Percentiles rank a stretch among this genome's conserved stretches.
Conservation (phyloP, 1,139 yeast species). For the Candida sp. region DNA sequence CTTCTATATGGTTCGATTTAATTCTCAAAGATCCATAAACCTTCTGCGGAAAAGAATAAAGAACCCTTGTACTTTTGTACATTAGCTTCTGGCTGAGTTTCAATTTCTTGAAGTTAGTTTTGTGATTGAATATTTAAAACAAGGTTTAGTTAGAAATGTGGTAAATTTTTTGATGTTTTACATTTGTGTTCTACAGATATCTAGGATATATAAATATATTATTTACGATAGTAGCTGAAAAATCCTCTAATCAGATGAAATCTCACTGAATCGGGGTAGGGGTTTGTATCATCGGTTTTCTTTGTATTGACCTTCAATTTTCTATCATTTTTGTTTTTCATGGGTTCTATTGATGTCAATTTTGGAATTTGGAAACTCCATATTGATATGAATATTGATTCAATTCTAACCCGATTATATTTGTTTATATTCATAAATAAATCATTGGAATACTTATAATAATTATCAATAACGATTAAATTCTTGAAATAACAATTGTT, state of each 20-base stretch:
- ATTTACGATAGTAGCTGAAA: neutral
- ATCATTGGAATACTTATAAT: neutral
- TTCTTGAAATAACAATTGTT: conserved; percentile 14
- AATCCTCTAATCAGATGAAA: neutral
- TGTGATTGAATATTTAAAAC: too few relatives aligned
- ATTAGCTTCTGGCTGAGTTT: too few relatives aligned
- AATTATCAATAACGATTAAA: neutral
- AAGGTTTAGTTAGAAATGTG: neutral
- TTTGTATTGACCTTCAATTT: neutral
- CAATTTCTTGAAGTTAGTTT: too few relatives aligned
- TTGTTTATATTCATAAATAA: conserved; percentile 6
- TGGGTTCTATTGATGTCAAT: neutral
- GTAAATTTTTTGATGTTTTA: neutral
- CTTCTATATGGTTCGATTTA: too few relatives aligned
- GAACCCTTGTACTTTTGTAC: too few relatives aligned
- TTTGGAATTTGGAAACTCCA: conserved; percentile 13
- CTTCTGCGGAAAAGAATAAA: too few relatives aligned
- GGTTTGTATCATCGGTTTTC: neutral
- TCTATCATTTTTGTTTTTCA: neutral
- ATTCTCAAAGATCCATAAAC: too few relatives aligned
- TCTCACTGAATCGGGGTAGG: neutral
- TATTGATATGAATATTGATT: conserved; percentile 11
- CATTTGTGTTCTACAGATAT: too few relatives aligned
- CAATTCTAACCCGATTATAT: conserved; percentile 13
- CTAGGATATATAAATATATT: neutral